A percentile compares a stretch with the other conserved stretches of the same genome.
Evolutionary conservation across 2,329 filamentous ascomycete species (phyloP).

Genomic region (Aspergillus niger): DNA sequence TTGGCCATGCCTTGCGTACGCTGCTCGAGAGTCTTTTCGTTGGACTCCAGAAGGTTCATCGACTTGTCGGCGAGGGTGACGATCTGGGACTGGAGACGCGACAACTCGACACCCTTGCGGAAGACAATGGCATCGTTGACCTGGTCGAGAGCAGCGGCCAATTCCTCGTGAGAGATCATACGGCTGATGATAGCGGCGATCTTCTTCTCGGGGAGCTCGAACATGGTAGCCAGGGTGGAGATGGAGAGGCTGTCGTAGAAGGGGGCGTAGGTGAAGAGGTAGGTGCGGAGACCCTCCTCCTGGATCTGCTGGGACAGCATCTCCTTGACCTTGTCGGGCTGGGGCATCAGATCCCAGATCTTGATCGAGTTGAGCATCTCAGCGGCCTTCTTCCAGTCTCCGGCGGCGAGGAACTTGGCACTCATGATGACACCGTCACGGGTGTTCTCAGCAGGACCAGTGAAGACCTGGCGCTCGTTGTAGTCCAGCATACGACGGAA

Average conservation of each 20-base stretch:
- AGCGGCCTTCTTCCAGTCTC: constrained; percentile 97
- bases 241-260: constrained; percentile 97
- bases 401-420: constrained; percentile 91
- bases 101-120: constrained; percentile 98
- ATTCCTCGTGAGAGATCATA: constrained; percentile 99
- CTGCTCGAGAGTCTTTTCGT: constrained; percentile 96
- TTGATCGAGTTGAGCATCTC: constrained; percentile 96
- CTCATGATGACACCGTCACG: constrained; percentile 99
- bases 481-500: constrained; percentile 99
- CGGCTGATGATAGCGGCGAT: constrained; percentile 94
- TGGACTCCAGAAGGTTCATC: constrained; percentile 90
- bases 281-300: constrained; percentile 95
- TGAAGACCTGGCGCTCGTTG: constrained; percentile 99
- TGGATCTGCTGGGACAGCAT: constrained; percentile 99
- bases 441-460: constrained; percentile 96
- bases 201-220: constrained; percentile 88
- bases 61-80: constrained; percentile 96
- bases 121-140: constrained; percentile 97
- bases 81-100: constrained; percentile 89
- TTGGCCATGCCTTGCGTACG: constrained; percentile 94
- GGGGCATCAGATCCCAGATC: constrained; percentile 98
- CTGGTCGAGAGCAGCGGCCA: constrained; percentile 93
- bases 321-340: constrained; percentile 87
- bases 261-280: constrained; percentile 98
- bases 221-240: constrained; percentile 85